Conservation (phyloP, 495 filamentous ascomycete species). For the Poronia punctata region DNA sequence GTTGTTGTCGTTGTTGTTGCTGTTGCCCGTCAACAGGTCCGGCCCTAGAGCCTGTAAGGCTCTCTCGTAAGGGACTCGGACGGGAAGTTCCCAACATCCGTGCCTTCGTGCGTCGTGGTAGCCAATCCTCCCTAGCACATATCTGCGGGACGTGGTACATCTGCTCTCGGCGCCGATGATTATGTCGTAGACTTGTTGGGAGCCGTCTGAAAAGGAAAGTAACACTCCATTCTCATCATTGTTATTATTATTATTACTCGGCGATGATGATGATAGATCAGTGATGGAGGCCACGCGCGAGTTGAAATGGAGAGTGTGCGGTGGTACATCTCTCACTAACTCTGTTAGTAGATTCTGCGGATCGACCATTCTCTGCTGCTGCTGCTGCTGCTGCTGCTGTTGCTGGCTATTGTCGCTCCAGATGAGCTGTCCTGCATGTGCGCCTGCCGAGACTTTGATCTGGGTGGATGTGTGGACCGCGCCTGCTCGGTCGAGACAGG, state of each 20-base stretch:
- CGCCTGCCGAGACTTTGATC: conserved; percentile 10
- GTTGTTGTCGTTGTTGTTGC: no score
- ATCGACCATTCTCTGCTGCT: conserved; percentile 10
- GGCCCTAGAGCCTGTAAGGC: conserved; percentile 19
- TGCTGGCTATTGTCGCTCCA: no score
- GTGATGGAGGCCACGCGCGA: conserved; percentile 16
- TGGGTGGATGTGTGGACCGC: conserved; percentile 13
- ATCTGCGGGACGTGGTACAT: conserved; percentile 15
- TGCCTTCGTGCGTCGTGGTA: conserved; percentile 15
- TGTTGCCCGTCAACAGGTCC: no score
- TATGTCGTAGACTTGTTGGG: conserved; percentile 19
- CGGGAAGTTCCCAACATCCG: conserved; percentile 18
- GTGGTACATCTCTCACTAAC: conserved; percentile 16
- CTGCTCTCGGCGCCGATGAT: conserved; percentile 22
- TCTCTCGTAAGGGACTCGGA: conserved; percentile 17
- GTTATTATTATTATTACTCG: no score
- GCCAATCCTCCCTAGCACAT: conserved; percentile 14
- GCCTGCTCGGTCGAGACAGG: conserved; percentile 20
- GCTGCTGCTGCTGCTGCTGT: no score
- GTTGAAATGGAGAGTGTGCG: conserved; percentile 17
- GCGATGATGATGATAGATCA: conserved; percentile 7
- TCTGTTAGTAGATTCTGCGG: conserved; percentile 18
- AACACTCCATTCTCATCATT: conserved; percentile 13
- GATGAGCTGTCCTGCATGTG: conserved; percentile 14
- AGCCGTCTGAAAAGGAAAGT: conserved; percentile 17